A percentile compares a stretch with the other conserved stretches of the same genome.
These are phyloP conservation scores for Fusarium papillatum DNA, from an alignment of 2,329 filamentous ascomycete species.

Conservation along the genomic window DNA sequence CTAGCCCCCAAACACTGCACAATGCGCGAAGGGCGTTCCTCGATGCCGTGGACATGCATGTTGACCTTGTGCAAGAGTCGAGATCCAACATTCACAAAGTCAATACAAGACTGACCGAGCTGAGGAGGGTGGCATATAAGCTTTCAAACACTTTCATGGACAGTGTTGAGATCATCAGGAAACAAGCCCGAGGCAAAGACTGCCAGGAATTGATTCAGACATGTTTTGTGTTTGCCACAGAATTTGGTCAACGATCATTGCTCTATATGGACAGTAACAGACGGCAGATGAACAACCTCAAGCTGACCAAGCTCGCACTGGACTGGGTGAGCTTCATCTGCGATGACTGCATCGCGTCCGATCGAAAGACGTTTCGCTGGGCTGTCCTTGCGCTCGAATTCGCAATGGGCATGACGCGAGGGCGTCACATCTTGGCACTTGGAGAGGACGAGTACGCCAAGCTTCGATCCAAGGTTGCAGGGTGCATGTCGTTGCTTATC, in stretches of 20 bases:
- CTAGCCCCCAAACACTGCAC: slow-evolving; percentile 84
- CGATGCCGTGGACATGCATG: slow-evolving; percentile 83
- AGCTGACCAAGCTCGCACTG: slow-evolving; percentile 90
- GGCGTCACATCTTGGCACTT: slow-evolving; percentile 92
- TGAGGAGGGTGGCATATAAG: slow-evolving; percentile 96
- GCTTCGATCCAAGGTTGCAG: slow-evolving; percentile 89
- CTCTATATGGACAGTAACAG: slow-evolving; percentile 97
- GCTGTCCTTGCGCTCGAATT: slow-evolving; percentile 96
- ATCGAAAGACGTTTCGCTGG: slow-evolving; percentile 97
- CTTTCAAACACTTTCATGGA: slow-evolving; percentile 99
- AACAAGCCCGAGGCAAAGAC: slow-evolving; percentile 85
- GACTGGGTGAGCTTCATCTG: slow-evolving; percentile 99
- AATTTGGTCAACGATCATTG: slow-evolving; percentile 95
- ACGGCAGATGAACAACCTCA: slow-evolving; percentile 96
- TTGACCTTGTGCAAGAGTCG: slow-evolving; percentile 92
- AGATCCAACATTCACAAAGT: slow-evolving; percentile 94
- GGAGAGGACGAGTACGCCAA: slow-evolving; percentile 89
- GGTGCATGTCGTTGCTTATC: slow-evolving; percentile 97
- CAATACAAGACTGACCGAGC: slow-evolving; percentile 91
- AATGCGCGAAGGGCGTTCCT: slow-evolving; percentile 85
- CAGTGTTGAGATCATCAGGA: slow-evolving; percentile 92
- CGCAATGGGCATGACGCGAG: slow-evolving; percentile 96
- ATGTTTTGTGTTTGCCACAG: slow-evolving; percentile 98
- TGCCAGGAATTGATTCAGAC: slow-evolving; percentile 98
- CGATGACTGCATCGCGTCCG: slow-evolving; percentile 94